Conservation (phyloP, 2,329 filamentous ascomycete species). For the Clonostachys solani region DNA sequence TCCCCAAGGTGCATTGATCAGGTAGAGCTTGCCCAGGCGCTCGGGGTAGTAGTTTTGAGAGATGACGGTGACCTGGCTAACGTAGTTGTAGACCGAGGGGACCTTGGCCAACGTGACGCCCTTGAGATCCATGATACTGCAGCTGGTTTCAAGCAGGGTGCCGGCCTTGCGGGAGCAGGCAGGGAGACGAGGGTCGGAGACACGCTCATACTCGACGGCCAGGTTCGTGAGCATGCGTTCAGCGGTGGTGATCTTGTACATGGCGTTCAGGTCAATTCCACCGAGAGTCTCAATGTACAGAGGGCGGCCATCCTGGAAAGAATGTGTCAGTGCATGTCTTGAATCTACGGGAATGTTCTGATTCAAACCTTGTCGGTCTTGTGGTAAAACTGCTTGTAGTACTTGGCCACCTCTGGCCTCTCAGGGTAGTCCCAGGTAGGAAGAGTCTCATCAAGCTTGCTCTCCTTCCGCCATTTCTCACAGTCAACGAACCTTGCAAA, state of each 20-base stretch:
- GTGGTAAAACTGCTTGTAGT: slow-evolving; percentile 99
- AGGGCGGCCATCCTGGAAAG: slow-evolving; percentile 78
- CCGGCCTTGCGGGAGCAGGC: slow-evolving; percentile 92
- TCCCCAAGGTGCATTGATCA: slow-evolving; percentile 98
- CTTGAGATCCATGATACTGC: slow-evolving; percentile 97
- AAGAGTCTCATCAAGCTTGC: slow-evolving; percentile 76
- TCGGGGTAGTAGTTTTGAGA: slow-evolving; percentile 99
- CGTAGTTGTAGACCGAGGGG: slow-evolving; percentile 81
- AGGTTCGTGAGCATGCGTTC: slow-evolving; percentile 97
- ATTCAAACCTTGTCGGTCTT: slow-evolving; percentile 76
- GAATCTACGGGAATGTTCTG: background rate
- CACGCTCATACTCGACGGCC: slow-evolving; percentile 95
- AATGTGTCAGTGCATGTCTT: background rate
- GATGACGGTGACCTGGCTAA: slow-evolving; percentile 79
- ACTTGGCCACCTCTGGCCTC: slow-evolving; percentile 78
- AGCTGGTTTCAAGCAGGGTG: slow-evolving; percentile 92
- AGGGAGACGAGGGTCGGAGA: slow-evolving; percentile 87
- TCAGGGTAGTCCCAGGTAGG: slow-evolving; percentile 83
- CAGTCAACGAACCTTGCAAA: slow-evolving; percentile 76
- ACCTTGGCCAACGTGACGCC: slow-evolving; percentile 82
- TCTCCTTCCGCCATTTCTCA: slow-evolving; percentile 88
- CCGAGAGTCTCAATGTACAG: slow-evolving; percentile 97
- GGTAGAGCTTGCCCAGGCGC: slow-evolving; percentile 89
- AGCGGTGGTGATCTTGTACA: slow-evolving; percentile 88
- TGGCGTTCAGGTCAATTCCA: slow-evolving; percentile 82